These are phyloP conservation scores for Candida tibetensis DNA, from an alignment of 805 yeast genomes.

Conservation along the genomic window DNA sequence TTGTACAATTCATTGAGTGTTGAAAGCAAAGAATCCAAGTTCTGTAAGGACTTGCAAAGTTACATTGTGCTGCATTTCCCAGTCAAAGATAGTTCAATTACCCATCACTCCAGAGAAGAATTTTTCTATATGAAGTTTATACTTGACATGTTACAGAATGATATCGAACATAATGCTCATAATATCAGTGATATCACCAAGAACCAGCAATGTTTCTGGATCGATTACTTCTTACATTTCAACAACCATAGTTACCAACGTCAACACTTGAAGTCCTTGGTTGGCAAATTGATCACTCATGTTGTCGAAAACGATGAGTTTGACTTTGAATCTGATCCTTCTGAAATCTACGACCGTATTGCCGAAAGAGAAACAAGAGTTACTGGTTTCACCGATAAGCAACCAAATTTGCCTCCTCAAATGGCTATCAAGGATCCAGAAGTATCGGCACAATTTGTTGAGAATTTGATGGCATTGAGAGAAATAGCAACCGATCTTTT, in stretches of 20 bases:
- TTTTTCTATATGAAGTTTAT: constrained; percentile 60
- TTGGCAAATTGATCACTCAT: constrained; percentile 37
- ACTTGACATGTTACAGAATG: constrained; percentile 43
- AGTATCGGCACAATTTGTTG: constrained; percentile 68
- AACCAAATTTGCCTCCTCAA: constrained; percentile 48
- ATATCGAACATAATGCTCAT: constrained; percentile 28
- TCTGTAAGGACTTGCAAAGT: constrained; percentile 21
- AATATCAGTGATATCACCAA: constrained; percentile 40
- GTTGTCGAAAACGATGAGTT: constrained; percentile 48
- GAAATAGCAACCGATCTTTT: constrained; percentile 65
- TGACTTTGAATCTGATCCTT: constrained; percentile 81
- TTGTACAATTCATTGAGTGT: constrained; percentile 40
- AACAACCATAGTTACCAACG: constrained; percentile 50
- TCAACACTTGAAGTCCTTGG: constrained; percentile 36
- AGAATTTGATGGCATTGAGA: constrained; percentile 71
- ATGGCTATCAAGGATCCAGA: constrained; percentile 75
- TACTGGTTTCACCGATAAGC: constrained; percentile 33
- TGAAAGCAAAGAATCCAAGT: constrained; percentile 2
- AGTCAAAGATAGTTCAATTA: constrained; percentile 25
- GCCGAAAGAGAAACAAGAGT: constrained; percentile 34
- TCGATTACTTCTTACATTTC: constrained; percentile 40
- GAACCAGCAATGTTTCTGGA: constrained; percentile 40
- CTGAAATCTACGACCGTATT: constrained; percentile 47
- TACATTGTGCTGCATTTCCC: constrained; percentile 30
- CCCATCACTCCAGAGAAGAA: constrained; percentile 63